A percentile compares a stretch with the other conserved stretches of the same genome.
These are phyloP conservation scores for Penicillium sp. DNA, from an alignment of 2,329 filamentous ascomycete species.

Conservation along the genomic window DNA sequence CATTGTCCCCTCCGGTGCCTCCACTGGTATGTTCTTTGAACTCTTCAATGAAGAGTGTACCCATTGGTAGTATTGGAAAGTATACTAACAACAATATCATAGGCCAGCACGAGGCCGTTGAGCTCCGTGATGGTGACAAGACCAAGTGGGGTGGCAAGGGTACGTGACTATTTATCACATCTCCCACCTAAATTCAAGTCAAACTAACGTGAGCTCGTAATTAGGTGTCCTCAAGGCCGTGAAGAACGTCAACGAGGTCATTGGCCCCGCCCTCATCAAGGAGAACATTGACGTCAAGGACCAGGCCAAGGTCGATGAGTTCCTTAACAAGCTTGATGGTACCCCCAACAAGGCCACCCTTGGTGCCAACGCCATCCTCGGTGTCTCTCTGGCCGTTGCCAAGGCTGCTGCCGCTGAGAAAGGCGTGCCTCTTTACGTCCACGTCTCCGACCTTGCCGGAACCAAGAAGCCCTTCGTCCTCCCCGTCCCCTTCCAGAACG, in stretches of 20 bases:
- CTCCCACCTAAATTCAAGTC: not conserved
- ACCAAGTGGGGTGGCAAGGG: constrained; percentile 83
- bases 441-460: constrained; percentile 82
- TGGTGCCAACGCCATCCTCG: constrained; percentile 85
- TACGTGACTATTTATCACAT: constrained; percentile 28
- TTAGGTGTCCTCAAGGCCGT: constrained; percentile 74
- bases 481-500: constrained; percentile 90
- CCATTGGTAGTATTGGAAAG: constrained; percentile 18
- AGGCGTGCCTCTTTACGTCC: constrained; percentile 81
- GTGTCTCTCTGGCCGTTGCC: constrained; percentile 79
- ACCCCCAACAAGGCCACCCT: constrained; percentile 84
- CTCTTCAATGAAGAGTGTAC: not conserved
- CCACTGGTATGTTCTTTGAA: constrained; percentile 68
- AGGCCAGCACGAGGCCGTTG: constrained; percentile 88
- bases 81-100: constrained; percentile 18
- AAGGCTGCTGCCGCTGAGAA: constrained; percentile 90
- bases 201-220: not conserved
- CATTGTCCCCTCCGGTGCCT: constrained; percentile 95
- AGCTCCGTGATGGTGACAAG: constrained; percentile 90
- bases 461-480: constrained; percentile 92
- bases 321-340: constrained; percentile 82
- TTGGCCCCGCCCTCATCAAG: constrained; percentile 80
- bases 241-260: constrained; percentile 78
- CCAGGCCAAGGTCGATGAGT: constrained; percentile 78
- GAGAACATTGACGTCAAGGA: constrained; percentile 82